Percentiles rank a stretch among this genome's conserved stretches.
These are phyloP conservation scores for Glycyrrhiza uralensis DNA, from an alignment of 306 rosid species.

Conservation along the genomic window DNA sequence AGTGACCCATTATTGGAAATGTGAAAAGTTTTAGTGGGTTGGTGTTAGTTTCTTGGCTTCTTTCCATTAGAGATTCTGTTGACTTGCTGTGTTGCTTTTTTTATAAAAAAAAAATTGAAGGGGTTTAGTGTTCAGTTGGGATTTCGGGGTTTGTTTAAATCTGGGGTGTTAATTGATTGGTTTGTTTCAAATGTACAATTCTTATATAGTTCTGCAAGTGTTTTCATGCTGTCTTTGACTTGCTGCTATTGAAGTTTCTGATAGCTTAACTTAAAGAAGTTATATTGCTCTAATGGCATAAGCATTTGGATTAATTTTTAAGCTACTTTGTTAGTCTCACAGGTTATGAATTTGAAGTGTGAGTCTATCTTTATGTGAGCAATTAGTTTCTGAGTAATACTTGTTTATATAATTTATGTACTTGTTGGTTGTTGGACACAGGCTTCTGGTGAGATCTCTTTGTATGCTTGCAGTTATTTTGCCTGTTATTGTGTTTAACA, in stretches of 20 bases:
- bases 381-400: background rate
- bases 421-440: background rate
- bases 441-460: constrained; percentile 3
- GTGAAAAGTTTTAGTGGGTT: constrained; percentile 10
- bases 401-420: background rate
- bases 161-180: background rate
- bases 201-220: background rate
- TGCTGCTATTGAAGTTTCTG: background rate
- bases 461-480: background rate
- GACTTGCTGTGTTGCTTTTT: constrained; percentile 9
- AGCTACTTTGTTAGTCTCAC: background rate
- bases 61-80: constrained; percentile 17
- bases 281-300: background rate
- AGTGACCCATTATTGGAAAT: constrained; percentile 3
- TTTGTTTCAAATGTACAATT: constrained; percentile 5
- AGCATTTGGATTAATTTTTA: background rate
- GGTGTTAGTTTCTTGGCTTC: constrained; percentile 3
- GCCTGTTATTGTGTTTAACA: background rate
- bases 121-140: constrained; percentile 15
- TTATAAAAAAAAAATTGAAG: constrained; percentile 4
- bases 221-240: background rate
- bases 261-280: background rate
- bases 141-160: constrained; percentile 8
- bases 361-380: background rate
- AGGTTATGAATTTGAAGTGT: background rate